These are phyloP conservation scores for Penicillium macrosclerotiorum DNA, from an alignment of 495 filamentous ascomycete genomes.

Conservation along the genomic window DNA sequence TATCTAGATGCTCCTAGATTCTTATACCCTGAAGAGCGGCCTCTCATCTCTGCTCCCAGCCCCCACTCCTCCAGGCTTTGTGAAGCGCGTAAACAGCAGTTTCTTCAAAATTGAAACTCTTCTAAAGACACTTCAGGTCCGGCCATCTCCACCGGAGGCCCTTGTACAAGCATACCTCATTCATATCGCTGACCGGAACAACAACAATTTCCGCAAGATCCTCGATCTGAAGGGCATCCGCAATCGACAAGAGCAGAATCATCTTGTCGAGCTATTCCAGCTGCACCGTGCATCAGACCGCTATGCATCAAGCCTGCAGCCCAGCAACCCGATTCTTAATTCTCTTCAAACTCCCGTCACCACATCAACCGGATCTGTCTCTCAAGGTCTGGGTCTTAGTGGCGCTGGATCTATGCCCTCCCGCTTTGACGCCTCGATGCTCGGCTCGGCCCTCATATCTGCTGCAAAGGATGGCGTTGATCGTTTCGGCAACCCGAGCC, in stretches of 20 bases:
- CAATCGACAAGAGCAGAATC: constrained; percentile 71
- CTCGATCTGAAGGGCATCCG: constrained; percentile 89
- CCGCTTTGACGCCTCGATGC: constrained; percentile 73
- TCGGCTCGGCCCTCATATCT: constrained; percentile 69
- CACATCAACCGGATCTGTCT: constrained; percentile 37
- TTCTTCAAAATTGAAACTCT: constrained; percentile 87
- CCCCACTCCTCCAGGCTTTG: constrained; percentile 60
- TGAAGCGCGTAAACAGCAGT: constrained; percentile 82
- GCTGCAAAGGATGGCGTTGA: constrained; percentile 91
- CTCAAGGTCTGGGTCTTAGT: constrained; percentile 40
- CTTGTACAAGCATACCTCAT: constrained; percentile 96
- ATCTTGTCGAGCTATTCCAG: constrained; percentile 84
- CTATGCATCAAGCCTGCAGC: constrained; percentile 46
- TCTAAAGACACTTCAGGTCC: constrained; percentile 95
- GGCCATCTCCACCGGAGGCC: constrained; percentile 84
- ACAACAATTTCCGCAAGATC: constrained; percentile 94
- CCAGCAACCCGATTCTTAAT: constrained; percentile 43
- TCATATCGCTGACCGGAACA: constrained; percentile 85
- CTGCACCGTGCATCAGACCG: constrained; percentile 67
- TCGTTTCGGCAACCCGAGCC: constrained; percentile 66
- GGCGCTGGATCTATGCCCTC: constrained; percentile 45
- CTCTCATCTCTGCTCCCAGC: constrained; percentile 51
- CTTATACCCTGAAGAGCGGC: constrained; percentile 84
- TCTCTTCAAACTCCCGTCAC: constrained; percentile 39
- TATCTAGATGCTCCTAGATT: constrained; percentile 82